phyloP scores from a whole-genome alignment of 805 yeast species.

The Spencermartinsiella europaea region DNA sequence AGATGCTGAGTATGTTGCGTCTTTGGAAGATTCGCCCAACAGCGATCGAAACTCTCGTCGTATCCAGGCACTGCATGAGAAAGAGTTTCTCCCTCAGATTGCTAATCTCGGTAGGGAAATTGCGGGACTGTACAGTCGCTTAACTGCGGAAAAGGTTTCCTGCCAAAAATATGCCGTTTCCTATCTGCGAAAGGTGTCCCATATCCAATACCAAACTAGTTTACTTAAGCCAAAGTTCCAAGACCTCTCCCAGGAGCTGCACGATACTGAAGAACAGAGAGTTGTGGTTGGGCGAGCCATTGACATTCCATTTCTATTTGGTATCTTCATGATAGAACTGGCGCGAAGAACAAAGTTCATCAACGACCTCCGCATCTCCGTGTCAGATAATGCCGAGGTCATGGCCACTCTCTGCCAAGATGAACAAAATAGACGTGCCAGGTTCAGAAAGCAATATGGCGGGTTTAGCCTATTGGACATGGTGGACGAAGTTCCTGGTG shows the following conservation, averaged over 20 bases:
- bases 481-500: not conserved
- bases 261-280: conserved; percentile 26
- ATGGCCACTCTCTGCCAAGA: conserved; percentile 51
- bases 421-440: conserved; percentile 49
- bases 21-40: conserved; percentile 17
- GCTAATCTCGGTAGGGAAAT: conserved; percentile 21
- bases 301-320: conserved; percentile 35
- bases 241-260: conserved; percentile 21
- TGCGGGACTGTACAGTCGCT: conserved; percentile 12
- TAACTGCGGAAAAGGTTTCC: conserved; percentile 3
- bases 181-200: conserved; percentile 20
- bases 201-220: conserved; percentile 27
- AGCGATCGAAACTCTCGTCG: conserved; percentile 18
- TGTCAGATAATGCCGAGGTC: conserved; percentile 42
- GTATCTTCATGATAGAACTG: conserved; percentile 33
- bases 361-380: conserved; percentile 16
- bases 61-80: conserved; percentile 23
- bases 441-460: conserved; percentile 64
- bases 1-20: conserved; percentile 24
- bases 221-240: conserved; percentile 26
- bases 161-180: conserved; percentile 6
- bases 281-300: conserved; percentile 30
- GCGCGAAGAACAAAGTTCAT: conserved; percentile 31
- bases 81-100: conserved; percentile 28
- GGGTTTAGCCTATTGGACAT: conserved; percentile 5